Base-by-base conservation (phyloP, 2,329 filamentous ascomycete species). In the Periconia sp. region DNA sequence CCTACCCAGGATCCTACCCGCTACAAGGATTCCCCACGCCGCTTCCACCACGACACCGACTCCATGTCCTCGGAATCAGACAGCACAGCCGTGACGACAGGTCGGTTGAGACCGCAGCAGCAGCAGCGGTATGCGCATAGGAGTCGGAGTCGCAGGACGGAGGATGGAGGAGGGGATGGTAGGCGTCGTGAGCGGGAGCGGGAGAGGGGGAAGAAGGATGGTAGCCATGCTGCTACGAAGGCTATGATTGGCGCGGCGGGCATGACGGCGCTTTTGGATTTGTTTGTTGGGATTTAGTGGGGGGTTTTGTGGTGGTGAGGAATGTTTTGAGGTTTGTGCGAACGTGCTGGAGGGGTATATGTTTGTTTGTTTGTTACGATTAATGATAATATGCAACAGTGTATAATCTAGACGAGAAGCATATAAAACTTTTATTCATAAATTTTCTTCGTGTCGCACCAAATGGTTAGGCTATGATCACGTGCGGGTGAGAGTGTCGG, bases 221-320 rank as follows among this genome's bases (percentile, higher is more conserved):
- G 58, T 20, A 66, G 63, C 5, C 5, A 8, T 27, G 23, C 23
- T 31, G 64, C 70, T 11, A 62, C 70, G 23, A 68, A 69, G 15
- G 69, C 70, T 15, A 49, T 74, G 55, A 64, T 72, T 53, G 70
- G 68, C 11, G 69, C 73, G 46, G 71, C 70, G 7, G 71, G 71
- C n/a, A 56, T 74, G 59, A 72, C 71, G 35, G 70, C 70, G 17
- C 53, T 74, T 49, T 54, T 74, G 58, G 71, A 74, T 63, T 69
- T 69, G 19, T 56, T 72, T 55, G 60, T 64, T 49, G 62, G 59
- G 42, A 50, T 68, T 41, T 54, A 37, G 33, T n/a, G n/a, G n/a
- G n/a, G n/a, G n/a, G n/a, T n/a, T n/a, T n/a, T n/a, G n/a, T n/a
- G n/a, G n/a, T n/a, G 11, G 33, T 37, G 15, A 14, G 33, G 33